Conservation (phyloP, 169 alveolate genomes). For the Plasmodium knowlesi region DNA sequence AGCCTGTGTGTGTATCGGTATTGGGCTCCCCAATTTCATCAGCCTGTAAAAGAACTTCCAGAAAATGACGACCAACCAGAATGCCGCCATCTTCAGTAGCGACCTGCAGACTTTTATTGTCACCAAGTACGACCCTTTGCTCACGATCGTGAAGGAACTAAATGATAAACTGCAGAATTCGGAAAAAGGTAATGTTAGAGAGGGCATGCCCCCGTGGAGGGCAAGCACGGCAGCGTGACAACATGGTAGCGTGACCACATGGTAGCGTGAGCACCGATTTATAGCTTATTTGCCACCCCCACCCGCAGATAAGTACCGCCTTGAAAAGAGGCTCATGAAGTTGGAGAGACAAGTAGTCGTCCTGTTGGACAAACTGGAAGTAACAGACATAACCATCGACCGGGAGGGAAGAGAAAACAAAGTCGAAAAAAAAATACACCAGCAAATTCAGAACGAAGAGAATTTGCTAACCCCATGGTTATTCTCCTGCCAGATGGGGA, state of each 20-base stretch:
- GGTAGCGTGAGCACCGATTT: background rate
- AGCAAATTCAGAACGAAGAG: slow-evolving; percentile 80
- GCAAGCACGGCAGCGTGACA: background rate
- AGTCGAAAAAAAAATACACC: slow-evolving; percentile 18
- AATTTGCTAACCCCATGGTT: slow-evolving; percentile 92
- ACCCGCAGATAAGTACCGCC: slow-evolving; percentile 8
- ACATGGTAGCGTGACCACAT: background rate
- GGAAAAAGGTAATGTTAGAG: slow-evolving; percentile 85
- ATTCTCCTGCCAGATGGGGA: slow-evolving; percentile 91
- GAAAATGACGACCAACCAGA: slow-evolving; percentile 52
- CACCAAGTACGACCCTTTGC: slow-evolving; percentile 91
- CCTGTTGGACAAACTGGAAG: slow-evolving; percentile 78
- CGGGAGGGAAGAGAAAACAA: slow-evolving; percentile 17
- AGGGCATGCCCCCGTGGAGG: no score
- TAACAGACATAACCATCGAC: slow-evolving; percentile 9
- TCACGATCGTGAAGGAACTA: slow-evolving; percentile 91
- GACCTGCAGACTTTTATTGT: slow-evolving; percentile 89
- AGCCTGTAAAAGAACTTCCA: background rate
- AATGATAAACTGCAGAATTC: slow-evolving; percentile 89
- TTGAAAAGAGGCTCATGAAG: slow-evolving; percentile 75
- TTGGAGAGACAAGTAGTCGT: slow-evolving; percentile 79
- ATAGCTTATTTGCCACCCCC: background rate
- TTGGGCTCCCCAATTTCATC: no score
- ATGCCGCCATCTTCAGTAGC: slow-evolving; percentile 79
- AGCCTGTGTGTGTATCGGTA: no score